Evolutionary conservation across 2,329 filamentous ascomycete species (phyloP), one percentile per base, ranked within the genome.

Genomic region (Fusarium vanettenii): DNA sequence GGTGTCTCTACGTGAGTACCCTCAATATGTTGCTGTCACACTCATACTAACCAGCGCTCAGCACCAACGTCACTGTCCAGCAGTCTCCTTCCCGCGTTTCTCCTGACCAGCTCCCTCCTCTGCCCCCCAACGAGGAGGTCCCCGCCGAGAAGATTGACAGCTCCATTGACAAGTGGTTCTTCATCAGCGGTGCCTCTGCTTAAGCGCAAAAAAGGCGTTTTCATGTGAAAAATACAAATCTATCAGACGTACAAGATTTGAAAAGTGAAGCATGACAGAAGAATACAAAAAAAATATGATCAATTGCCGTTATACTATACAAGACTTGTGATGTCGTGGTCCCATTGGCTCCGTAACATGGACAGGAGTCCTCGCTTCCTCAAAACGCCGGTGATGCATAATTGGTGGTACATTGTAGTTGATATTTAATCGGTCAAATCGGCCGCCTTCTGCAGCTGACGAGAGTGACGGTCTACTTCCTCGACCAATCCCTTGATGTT

Each of bases 161-260:
- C 84, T 97, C 93, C 86, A 98, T 98, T 83, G 97, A 99, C 92
- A 99, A 99, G 92, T 99, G 97, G 97, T 99, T 99, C 93, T 99
- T 98, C 92, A 99, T 99, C 87, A 98, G 95, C 85, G 97, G 97
- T 86, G 97, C 97, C 83, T 94, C 95, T 80, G 89, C 93, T 80
- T 96, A 94, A 87, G 80, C 68, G 74, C 57, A 56, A 57, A 27
- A 69, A 71, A 33, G 31, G 71, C 64, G 64, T 67, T 64, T 52
- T 73, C 67, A 60, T 56, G 71, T 68, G 70, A 68, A 73, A 73
- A 43, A 61, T 20, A 57, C 62, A 65, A 43, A 63, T 69, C 65
- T 67, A 64, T 57, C 65, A 64, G 63, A 64, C 41, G 69, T 67
- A 25, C 70, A 71, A 62, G 66, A 75, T 73, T 69, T 64, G 69